These are phyloP conservation scores for Alnus glutinosa DNA, from an alignment of 306 rosid species.

Conservation along the genomic window DNA sequence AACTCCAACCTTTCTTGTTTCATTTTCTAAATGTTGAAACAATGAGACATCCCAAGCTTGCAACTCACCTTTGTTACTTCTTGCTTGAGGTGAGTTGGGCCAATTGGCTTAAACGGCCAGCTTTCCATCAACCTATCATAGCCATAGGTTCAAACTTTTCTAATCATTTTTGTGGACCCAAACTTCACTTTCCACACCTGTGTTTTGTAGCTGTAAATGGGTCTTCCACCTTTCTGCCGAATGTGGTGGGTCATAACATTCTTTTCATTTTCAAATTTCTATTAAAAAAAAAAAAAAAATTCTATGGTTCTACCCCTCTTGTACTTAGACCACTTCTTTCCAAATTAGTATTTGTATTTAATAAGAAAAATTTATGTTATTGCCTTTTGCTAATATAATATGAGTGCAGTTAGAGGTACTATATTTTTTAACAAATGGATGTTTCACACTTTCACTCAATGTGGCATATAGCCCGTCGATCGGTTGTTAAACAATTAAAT, in stretches of 20 bases:
- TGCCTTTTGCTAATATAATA: not conserved
- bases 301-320: not conserved
- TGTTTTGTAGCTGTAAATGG: not conserved
- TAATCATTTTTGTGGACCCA: conserved; percentile 15
- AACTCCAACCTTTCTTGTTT: not conserved
- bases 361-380: not conserved
- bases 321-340: not conserved
- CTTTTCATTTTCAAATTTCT: not conserved
- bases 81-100: not conserved
- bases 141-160: not conserved
- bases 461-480: too few species aligned
- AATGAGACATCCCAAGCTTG: not conserved
- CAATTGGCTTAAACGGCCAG: not conserved
- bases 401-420: too few species aligned
- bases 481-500: too few species aligned
- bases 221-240: conserved; percentile 20
- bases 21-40: not conserved
- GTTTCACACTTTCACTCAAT: too few species aligned
- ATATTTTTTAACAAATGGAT: too few species aligned
- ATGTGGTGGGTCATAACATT: conserved; percentile 4
- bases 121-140: not conserved
- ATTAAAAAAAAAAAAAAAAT: too few species aligned
- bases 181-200: not conserved
- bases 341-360: not conserved
- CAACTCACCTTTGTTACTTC: not conserved